Base-by-base conservation (phyloP, 1,284 basidiomycete genomes). In the Microbotryomycetes sp. region DNA sequence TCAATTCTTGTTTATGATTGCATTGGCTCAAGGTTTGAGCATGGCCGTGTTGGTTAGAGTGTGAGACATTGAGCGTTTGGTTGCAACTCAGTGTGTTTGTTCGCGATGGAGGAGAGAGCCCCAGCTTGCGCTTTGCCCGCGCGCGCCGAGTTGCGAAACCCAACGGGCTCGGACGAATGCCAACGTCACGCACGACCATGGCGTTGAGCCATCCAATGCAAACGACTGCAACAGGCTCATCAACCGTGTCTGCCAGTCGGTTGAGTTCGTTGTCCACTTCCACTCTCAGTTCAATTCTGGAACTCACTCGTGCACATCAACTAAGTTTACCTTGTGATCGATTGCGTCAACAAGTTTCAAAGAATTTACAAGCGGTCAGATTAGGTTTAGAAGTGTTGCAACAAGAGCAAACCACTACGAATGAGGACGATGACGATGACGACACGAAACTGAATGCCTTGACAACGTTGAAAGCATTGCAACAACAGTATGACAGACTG, bases 1-100 rank as follows among this genome's bases (percentile, higher is more conserved):
- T 66, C 86, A 89, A 57, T 84, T 93, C 78, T 78, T 97, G 63
- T 92, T 97, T 74, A 74, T 79, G 22, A 77, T 83, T 56, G 81
- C 82, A 3, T 82, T 89, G 52, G 79, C 81, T 25, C 92, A 97
- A 78, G 80, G 91, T 6, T 72, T 88, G 15, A 90, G 88, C 73
- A 93, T 93, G 90, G 60, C 46, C 15, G 50, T 69, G 7, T 42
- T 69, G 36, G 58, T 69, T 6, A 29, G 58, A 28, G 64, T 66
- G 4, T 66, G n/a, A 26, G 58, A 30, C 32, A 5, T 19, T 42
- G 9, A n/a, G n/a, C 36, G 36, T 42, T 19, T 42, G 36, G 19
- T 42, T 19, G 9, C 36, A 19, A 12, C 36, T 42, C n/a, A n/a
- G n/a, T 42, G 9, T 42, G 36, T 42, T 42, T 42, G 36, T 42